Percentiles rank a stretch among this genome's conserved stretches.
phyloP scores from a whole-genome alignment of 768 basidiomycete species.

The Cubamyces lactineus region DNA sequence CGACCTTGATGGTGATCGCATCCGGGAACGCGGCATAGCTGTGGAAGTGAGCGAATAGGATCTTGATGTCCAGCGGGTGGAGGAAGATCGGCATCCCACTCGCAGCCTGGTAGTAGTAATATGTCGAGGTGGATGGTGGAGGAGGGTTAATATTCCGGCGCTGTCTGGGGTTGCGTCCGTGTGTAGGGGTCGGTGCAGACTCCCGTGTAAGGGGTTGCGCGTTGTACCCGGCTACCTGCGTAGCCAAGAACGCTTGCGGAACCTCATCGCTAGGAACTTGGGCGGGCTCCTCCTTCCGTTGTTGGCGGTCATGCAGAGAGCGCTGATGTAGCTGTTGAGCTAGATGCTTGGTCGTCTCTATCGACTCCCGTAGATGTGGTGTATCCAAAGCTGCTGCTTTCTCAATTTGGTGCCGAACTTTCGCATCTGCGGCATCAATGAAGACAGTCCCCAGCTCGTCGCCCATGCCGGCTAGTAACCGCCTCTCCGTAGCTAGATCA shows the following conservation, averaged over 20 bases:
- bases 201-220: not conserved
- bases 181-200: conserved; percentile 30
- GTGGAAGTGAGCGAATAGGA: conserved; percentile 82
- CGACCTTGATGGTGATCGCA: conserved; percentile 77
- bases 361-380: conserved; percentile 58
- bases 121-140: conserved; percentile 85
- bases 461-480: conserved; percentile 60
- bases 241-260: conserved; percentile 62
- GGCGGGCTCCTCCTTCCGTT: conserved; percentile 29
- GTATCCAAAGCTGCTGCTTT: conserved; percentile 80
- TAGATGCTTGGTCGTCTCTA: conserved; percentile 65
- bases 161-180: conserved; percentile 54
- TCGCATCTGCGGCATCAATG: conserved; percentile 76
- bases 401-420: conserved; percentile 77
- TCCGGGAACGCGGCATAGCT: conserved; percentile 85
- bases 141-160: conserved; percentile 85
- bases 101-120: conserved; percentile 95
- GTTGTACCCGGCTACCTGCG: conserved; percentile 34
- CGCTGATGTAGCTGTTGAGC: conserved; percentile 57
- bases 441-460: conserved; percentile 82
- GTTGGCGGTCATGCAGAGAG: conserved; percentile 31
- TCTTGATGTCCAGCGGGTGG: conserved; percentile 94
- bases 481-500: conserved; percentile 72
- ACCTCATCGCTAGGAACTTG: conserved; percentile 39
- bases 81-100: conserved; percentile 91